Conservation (phyloP, 225 moss, liverwort and hornwort genomes). For the Bryoerythrophyllum caledonicum region DNA sequence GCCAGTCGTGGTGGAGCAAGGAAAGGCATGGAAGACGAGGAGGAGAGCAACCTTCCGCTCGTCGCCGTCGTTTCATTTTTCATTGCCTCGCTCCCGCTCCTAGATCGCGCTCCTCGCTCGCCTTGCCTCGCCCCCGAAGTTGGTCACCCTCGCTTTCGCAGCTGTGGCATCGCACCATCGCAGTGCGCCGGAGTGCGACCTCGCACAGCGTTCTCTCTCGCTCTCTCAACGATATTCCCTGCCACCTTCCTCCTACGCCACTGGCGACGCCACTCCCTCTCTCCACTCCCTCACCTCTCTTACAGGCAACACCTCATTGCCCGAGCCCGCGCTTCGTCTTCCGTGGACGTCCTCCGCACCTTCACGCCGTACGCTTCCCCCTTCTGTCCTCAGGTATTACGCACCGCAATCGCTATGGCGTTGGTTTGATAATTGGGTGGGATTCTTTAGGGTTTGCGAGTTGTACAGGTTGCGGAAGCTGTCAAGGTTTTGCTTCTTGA, state of each 20-base stretch:
- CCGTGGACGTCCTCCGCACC: conserved; percentile 22
- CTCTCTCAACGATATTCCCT: too few relatives aligned
- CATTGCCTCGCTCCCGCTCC: too few relatives aligned
- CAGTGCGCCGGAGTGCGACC: too few relatives aligned
- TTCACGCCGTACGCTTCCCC: conserved; percentile 35
- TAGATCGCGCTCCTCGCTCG: too few relatives aligned
- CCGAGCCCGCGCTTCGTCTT: background rate
- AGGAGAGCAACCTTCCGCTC: too few relatives aligned
- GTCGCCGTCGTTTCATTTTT: too few relatives aligned
- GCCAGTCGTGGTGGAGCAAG: too few relatives aligned
- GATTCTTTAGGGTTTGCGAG: background rate
- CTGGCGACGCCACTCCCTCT: background rate
- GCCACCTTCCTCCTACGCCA: conserved; percentile 5
- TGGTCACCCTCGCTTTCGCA: too few relatives aligned
- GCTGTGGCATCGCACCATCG: too few relatives aligned
- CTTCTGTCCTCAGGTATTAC: conserved; percentile 51
- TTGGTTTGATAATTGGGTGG: background rate
- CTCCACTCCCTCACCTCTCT: background rate
- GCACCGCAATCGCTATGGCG: background rate
- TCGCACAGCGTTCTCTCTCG: too few relatives aligned
- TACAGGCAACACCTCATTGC: background rate
- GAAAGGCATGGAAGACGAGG: too few relatives aligned
- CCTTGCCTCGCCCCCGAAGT: too few relatives aligned
- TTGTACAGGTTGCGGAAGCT: conserved; percentile 70
- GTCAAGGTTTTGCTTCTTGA: conserved; percentile 68